Conservation (phyloP, 108 stramenopile genomes). For the Skeletonema marinoi region DNA sequence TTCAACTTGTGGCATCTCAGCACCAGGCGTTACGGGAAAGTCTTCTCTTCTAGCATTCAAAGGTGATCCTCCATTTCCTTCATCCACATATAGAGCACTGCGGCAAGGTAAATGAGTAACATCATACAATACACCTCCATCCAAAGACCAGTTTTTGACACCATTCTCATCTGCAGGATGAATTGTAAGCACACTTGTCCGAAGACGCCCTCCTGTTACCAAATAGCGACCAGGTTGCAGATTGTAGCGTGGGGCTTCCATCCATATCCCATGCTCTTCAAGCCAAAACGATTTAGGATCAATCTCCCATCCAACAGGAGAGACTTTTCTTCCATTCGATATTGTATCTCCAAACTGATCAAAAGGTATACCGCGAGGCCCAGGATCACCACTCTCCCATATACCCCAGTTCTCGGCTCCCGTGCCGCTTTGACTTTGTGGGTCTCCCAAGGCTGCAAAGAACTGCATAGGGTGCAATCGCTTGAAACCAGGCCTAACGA, state of each 20-base stretch:
- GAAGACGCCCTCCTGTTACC: conserved; percentile 13
- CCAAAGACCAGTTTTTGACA: conserved; percentile 3
- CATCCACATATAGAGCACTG: neutral
- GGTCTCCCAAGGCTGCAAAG: conserved; percentile 17
- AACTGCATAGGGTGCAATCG: conserved; percentile 6
- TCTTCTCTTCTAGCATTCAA: conserved; percentile 1
- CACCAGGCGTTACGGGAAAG: conserved; percentile 25
- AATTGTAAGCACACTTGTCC: conserved; percentile 4
- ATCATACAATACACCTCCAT: conserved; percentile 22
- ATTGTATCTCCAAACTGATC: neutral
- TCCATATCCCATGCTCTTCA: conserved; percentile 29
- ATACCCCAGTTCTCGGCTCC: conserved; percentile 22
- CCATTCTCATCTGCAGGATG: neutral
- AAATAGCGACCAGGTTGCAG: conserved; percentile 11
- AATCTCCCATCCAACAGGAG: conserved; percentile 21
- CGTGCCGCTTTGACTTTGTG: neutral
- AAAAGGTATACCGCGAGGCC: conserved; percentile 11
- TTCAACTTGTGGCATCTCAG: conserved; percentile 10
- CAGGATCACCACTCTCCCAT: conserved; percentile 17
- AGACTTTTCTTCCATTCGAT: neutral
- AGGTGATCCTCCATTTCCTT: conserved; percentile 10
- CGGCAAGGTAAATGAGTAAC: conserved; percentile 36
- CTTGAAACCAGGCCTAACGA: conserved; percentile 1
- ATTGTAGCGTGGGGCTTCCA: conserved; percentile 8
- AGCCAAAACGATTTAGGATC: conserved; percentile 16